A percentile compares a stretch with the other conserved stretches of the same genome.
phyloP scores from a whole-genome alignment of 2,329 filamentous ascomycete genomes.

The Sporothrix curviconia region DNA sequence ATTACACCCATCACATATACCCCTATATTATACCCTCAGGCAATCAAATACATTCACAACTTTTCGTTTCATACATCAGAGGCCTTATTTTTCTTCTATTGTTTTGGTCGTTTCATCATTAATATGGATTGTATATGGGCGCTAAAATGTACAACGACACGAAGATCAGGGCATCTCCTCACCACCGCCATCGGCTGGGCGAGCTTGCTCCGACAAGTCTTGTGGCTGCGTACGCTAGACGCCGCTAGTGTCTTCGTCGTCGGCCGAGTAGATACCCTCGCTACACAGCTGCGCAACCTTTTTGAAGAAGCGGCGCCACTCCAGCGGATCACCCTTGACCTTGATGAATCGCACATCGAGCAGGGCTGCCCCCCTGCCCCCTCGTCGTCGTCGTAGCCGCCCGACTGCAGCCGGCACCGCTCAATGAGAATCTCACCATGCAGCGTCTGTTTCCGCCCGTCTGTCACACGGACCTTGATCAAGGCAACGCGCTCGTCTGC shows the following conservation, averaged over 20 bases:
- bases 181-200: not conserved
- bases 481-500: constrained; percentile 50
- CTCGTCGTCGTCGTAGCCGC: constrained; percentile 33
- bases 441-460: constrained; percentile 64
- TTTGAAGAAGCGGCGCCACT: constrained; percentile 97
- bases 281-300: constrained; percentile 83
- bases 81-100: no score
- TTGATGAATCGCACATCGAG: constrained; percentile 90
- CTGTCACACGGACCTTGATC: constrained; percentile 68
- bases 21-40: no score
- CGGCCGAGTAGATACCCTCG: constrained; percentile 61
- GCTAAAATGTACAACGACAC: not conserved
- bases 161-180: not conserved
- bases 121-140: not conserved
- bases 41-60: not conserved
- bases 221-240: constrained; percentile 3
- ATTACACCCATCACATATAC: not conserved
- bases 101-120: not conserved
- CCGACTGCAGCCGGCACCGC: constrained; percentile 42
- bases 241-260: constrained; percentile 9
- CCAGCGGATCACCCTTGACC: constrained; percentile 87
- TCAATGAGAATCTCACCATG: constrained; percentile 72
- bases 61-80: not conserved
- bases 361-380: constrained; percentile 55
- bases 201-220: not conserved